Evolutionary conservation across 129 eudicot species (phyloP), one percentile per base, ranked within the genome.

Genomic region (Flaveria linearis): DNA sequence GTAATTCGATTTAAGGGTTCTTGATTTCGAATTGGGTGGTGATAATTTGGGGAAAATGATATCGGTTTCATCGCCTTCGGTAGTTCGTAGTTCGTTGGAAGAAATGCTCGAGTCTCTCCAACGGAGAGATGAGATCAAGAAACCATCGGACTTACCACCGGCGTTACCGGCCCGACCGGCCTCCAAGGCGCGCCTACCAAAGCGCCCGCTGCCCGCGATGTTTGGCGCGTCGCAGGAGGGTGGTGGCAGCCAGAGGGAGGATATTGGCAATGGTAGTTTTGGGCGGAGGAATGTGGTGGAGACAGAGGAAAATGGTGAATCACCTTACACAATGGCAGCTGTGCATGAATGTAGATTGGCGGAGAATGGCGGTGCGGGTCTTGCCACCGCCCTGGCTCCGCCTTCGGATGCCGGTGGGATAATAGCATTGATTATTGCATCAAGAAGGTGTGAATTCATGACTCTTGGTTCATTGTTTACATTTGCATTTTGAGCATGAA

Each of bases 81-180:
- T 83, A 47, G 82, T 82, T 80, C 86, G 96, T 66, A 94, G 98
- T 72, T 94, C 98, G 42, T 77, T 94, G 81, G 98, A 94, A 87
- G 98, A 88, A 80, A 88, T 94, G 98, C 78, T 94, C 47, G 93
- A 91, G 14, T 78, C 84, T 52, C 88, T 94, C 78, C 88, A 79
- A 77, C 85, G 76, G 62, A 83, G 83, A 52, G 92, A 90, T 6
- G 96, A 80, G 53, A 53, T 52, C 5, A 86, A 87, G 83, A 82
- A 87, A 76, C 87, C 91, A 1, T 81, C 83, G 73, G 97, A 94
- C 84, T 13, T 82, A 71, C 98, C 97, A 20, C 98, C 98, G 45
- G 97, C 86, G 18, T 71, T 94, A 30, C 98, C 98, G 0, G 42
- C 90, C 1, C 78, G 98, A 23, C 98, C 98, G 10, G 84, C 84